phyloP scores from a whole-genome alignment of 176 grass and related monocot species.

The Stipa capillata region DNA sequence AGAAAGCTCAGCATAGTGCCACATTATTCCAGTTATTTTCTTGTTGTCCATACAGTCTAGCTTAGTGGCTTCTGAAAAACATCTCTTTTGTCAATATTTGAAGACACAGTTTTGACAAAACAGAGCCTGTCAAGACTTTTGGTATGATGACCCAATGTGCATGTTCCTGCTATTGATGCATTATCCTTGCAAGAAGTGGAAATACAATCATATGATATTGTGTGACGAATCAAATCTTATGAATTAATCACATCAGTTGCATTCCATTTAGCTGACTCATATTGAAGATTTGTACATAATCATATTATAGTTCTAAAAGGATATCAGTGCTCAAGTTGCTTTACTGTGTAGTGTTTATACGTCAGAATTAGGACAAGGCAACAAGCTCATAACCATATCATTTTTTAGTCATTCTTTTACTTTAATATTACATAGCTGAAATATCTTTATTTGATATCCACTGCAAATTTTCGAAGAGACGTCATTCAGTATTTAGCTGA shows the following conservation, averaged over 20 bases:
- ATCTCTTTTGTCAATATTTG: background rate
- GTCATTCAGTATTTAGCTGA: background rate
- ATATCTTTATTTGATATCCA: background rate
- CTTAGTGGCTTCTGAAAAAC: background rate
- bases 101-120: background rate
- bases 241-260: background rate
- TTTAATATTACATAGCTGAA: background rate
- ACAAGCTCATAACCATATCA: background rate
- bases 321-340: background rate
- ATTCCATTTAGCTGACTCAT: background rate
- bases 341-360: background rate
- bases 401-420: background rate
- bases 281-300: background rate
- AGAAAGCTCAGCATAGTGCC: constrained; percentile 2
- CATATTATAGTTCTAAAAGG: background rate
- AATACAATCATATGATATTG: background rate
- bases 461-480: background rate
- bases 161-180: background rate
- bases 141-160: background rate
- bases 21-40: constrained; percentile 3
- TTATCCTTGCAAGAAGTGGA: background rate
- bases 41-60: constrained; percentile 1
- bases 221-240: background rate
- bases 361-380: background rate
- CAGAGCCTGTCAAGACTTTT: background rate